Evolutionary conservation across 2,329 filamentous ascomycete genomes (phyloP).

Genomic region (Aspergillus glaucus): DNA sequence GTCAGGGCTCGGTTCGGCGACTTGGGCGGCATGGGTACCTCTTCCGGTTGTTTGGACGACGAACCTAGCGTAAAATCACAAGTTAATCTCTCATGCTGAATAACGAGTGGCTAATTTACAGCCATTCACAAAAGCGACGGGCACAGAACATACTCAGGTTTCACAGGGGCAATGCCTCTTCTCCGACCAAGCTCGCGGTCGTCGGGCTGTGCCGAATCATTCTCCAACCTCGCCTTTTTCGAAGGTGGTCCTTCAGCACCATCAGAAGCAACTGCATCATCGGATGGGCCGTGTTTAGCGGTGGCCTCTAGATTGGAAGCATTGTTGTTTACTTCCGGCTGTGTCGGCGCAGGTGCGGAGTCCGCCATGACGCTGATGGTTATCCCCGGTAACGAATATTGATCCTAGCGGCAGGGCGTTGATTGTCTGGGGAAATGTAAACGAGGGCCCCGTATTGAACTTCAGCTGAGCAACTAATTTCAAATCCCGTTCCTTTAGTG

Average conservation of each 20-base stretch:
- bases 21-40: conserved; percentile 6
- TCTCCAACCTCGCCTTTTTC: conserved; percentile 56
- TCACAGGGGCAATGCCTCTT: conserved; percentile 63
- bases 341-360: conserved; percentile 3
- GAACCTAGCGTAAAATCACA: conserved; percentile 19
- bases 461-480: neutral
- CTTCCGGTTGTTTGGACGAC: conserved; percentile 18
- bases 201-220: conserved; percentile 13
- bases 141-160: conserved; percentile 55
- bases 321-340: conserved; percentile 5
- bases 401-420: neutral
- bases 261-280: conserved; percentile 22
- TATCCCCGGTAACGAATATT: no score
- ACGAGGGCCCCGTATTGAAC: neutral
- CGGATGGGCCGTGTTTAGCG: conserved; percentile 15
- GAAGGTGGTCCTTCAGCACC: conserved; percentile 41
- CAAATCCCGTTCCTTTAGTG: neutral
- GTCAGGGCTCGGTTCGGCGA: conserved; percentile 40
- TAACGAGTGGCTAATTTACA: neutral
- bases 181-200: conserved; percentile 27
- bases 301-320: conserved; percentile 7
- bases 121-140: neutral
- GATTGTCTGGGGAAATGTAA: neutral
- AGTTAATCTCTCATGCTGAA: neutral
- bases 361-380: conserved; percentile 3